Evolutionary conservation across 352 stramenopile species (phyloP).

Genomic region (Elongisporangium senticosum): DNA sequence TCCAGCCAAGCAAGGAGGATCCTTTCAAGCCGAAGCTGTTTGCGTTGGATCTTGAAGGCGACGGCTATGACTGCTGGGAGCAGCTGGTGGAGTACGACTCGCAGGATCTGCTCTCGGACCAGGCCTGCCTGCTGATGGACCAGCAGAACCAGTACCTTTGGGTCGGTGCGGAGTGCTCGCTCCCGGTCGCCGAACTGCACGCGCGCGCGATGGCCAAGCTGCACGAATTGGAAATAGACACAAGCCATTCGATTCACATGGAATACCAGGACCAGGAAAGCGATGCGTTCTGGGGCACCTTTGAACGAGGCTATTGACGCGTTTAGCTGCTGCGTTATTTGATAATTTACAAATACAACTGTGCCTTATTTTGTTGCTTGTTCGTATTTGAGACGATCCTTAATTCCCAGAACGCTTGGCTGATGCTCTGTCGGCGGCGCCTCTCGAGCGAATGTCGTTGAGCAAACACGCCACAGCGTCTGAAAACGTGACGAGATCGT

Average conservation of each 20-base stretch:
- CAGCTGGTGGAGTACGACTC: slow-evolving; percentile 55
- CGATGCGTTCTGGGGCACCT: slow-evolving; percentile 52
- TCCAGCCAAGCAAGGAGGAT: not conserved
- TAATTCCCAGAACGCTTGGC: too few species aligned
- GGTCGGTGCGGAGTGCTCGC: slow-evolving; percentile 20
- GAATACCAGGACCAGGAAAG: slow-evolving; percentile 34
- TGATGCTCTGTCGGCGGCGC: too few species aligned
- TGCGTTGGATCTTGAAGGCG: slow-evolving; percentile 19
- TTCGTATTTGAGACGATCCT: too few species aligned
- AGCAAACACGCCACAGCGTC: slow-evolving; percentile 39
- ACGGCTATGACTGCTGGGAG: slow-evolving; percentile 27
- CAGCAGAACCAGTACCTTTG: slow-evolving; percentile 25
- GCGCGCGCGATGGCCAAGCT: not conserved
- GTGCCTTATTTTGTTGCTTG: not conserved
- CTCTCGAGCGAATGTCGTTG: slow-evolving; percentile 19
- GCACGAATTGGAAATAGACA: too few species aligned
- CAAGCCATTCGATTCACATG: slow-evolving; percentile 4
- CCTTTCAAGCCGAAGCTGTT: slow-evolving; percentile 25
- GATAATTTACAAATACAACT: too few species aligned
- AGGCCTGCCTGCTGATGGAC: slow-evolving; percentile 31
- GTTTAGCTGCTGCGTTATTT: too few species aligned
- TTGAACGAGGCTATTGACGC: slow-evolving; percentile 52
- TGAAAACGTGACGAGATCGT: slow-evolving; percentile 77
- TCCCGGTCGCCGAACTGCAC: slow-evolving; percentile 4
- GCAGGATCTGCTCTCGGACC: slow-evolving; percentile 33